These are phyloP conservation scores for Catunica adiposa DNA, from an alignment of 2,329 filamentous ascomycete genomes.

Conservation along the genomic window DNA sequence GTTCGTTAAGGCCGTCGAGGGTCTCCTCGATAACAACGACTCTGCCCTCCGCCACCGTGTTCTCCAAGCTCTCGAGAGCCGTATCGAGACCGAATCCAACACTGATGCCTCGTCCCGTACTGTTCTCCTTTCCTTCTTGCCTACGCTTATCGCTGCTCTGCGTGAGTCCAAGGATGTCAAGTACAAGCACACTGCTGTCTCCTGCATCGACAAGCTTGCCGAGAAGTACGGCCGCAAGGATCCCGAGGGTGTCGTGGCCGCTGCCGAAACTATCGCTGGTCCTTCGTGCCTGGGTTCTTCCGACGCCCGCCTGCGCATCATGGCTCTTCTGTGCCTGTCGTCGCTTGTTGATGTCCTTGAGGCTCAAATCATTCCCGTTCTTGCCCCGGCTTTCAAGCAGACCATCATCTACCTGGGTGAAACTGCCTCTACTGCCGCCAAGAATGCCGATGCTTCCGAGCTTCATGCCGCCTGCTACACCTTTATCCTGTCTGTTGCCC, in stretches of 20 bases:
- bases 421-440: conserved; percentile 30
- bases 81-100: conserved; percentile 57
- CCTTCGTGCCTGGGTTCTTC: conserved; percentile 57
- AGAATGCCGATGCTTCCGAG: conserved; percentile 34
- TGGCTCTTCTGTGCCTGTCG: conserved; percentile 76
- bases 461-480: conserved; percentile 72
- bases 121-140: conserved; percentile 61
- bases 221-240: conserved; percentile 95
- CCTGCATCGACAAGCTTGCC: conserved; percentile 80
- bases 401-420: conserved; percentile 54
- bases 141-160: conserved; percentile 62
- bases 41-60: conserved; percentile 64
- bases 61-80: conserved; percentile 61
- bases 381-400: conserved; percentile 59
- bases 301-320: conserved; percentile 57
- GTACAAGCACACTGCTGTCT: conserved; percentile 72
- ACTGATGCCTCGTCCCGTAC: conserved; percentile 50
- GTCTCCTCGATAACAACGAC: conserved; percentile 59
- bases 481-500: conserved; percentile 61
- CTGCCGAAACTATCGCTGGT: conserved; percentile 62
- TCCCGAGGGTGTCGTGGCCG: conserved; percentile 54
- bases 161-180: conserved; percentile 52
- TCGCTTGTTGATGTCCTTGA: conserved; percentile 79
- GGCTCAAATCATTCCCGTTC: conserved; percentile 67
- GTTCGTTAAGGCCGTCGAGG: conserved; percentile 76